These are phyloP conservation scores for Cercospora janseana DNA, from an alignment of 2,329 filamentous ascomycete species.

Conservation along the genomic window DNA sequence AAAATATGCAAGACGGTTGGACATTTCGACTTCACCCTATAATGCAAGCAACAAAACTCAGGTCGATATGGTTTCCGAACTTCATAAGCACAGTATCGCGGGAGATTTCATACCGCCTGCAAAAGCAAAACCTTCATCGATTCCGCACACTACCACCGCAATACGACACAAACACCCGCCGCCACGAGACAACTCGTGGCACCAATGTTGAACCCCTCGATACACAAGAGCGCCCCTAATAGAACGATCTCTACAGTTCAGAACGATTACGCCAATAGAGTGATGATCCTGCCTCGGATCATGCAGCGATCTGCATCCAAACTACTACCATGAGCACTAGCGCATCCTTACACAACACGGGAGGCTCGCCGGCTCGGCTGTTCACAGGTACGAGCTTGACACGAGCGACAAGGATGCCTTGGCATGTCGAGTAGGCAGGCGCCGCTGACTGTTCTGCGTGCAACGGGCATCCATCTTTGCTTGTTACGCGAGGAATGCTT, in stretches of 20 bases:
- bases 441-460: not conserved
- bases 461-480: not conserved
- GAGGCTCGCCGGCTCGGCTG: too few relatives aligned
- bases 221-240: too few relatives aligned
- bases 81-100: too few relatives aligned
- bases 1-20: too few relatives aligned
- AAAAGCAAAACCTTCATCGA: too few relatives aligned
- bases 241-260: not conserved
- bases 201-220: too few relatives aligned
- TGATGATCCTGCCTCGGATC: not conserved
- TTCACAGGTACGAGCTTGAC: too few relatives aligned
- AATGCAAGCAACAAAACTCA: too few relatives aligned
- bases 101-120: too few relatives aligned
- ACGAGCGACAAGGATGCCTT: not conserved
- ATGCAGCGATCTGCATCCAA: not conserved
- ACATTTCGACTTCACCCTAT: too few relatives aligned
- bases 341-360: not conserved
- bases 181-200: not conserved
- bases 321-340: not conserved
- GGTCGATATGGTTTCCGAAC: too few relatives aligned
- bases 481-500: not conserved
- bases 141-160: not conserved
- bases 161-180: not conserved
- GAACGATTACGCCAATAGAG: not conserved
- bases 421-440: not conserved